Base-by-base conservation (phyloP, 1,284 basidiomycete genomes). In the Vanrija sp. region DNA sequence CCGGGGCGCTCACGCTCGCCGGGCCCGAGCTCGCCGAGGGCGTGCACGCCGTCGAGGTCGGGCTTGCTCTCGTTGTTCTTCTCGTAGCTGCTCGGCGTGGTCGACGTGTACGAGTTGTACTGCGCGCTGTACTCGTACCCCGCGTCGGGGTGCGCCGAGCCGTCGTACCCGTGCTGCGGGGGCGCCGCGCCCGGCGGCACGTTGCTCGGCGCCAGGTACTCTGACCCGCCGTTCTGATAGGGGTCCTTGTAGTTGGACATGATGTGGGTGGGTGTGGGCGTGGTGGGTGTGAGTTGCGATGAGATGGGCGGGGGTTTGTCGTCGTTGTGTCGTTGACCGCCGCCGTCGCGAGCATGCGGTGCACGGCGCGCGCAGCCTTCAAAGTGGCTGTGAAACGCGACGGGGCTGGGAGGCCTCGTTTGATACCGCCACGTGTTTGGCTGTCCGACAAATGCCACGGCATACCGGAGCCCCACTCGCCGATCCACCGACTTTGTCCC, bases 1-100 rank as follows among this genome's bases (percentile, higher is more conserved):
- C 72, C 72, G 5, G 66, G 63, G 29, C 59, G 61, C 21, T 54
- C 60, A 55, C 72, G 62, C 55, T 66, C 60, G 1, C 49, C 49
- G 1, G 52, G 52, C 3, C 46, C 59, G 18, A 57, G 49, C 28
- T 54, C 43, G 10, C 52, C 56, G 14, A 58, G 52, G 6, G 28
- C 40, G 49, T 58, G 43, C n/a, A 51, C 56, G 25, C 52, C 56
- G 38, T 58, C 56, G 4, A 42, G 21, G 49, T 58, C 56, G 49
- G 44, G 44, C 49, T 12, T 18, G 18, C 25, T 21, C n/a, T 46
- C 45, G 38, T 51, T 39, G 19, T 43, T 46, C 18, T 58, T 48
- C 16, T 43, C 29, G 44, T 56, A 54, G 46, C 19, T 53, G 39
- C 28, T 34, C 34, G 34, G 34, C 34, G 34, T 34, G 34, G 34